Conservation (phyloP, 805 yeast species). For the Metschnikowia baotianmanensis region DNA sequence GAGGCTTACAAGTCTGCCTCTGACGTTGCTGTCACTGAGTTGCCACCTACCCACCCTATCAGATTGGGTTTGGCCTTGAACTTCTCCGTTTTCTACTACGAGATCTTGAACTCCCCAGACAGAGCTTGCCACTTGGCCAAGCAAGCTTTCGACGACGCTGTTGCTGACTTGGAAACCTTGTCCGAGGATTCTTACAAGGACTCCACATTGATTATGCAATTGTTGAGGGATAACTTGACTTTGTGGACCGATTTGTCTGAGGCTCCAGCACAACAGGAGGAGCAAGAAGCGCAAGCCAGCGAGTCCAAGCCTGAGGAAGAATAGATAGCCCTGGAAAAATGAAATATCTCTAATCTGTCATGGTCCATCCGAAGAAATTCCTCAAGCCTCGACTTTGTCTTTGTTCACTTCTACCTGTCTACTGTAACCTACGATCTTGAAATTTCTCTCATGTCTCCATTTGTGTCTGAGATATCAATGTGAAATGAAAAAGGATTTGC, state of each 20-base stretch:
- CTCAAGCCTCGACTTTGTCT: constrained; percentile 14
- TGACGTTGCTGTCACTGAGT: constrained; percentile 93
- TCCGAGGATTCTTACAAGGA: constrained; percentile 98
- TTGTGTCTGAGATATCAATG: constrained; percentile 3
- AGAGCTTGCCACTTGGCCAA: constrained; percentile 98
- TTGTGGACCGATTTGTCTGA: constrained; percentile 97
- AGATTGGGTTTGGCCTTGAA: constrained; percentile 96
- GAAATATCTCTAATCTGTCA: constrained; percentile 13
- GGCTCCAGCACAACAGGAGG: constrained; percentile 51
- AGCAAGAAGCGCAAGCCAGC: constrained; percentile 22
- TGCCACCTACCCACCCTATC: constrained; percentile 98
- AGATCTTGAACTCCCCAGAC: constrained; percentile 96
- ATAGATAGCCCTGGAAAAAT: constrained; percentile 19
- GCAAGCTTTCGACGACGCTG: constrained; percentile 98
- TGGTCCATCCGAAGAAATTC: constrained; percentile 10
- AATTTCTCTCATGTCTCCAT: constrained; percentile 6
- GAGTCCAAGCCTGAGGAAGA: constrained; percentile 28
- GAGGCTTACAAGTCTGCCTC: constrained; percentile 95
- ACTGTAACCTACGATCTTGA: constrained; percentile 15
- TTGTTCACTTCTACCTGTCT: constrained; percentile 20
- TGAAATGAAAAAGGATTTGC: constrained; percentile 9
- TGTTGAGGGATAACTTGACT: constrained; percentile 96
- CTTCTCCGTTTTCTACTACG: constrained; percentile 97
- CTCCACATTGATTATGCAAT: constrained; percentile 98
- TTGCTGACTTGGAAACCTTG: constrained; percentile 95